Evolutionary conservation across 169 alveolate genomes (phyloP).

Genomic region (Cryptosporidium felis): DNA sequence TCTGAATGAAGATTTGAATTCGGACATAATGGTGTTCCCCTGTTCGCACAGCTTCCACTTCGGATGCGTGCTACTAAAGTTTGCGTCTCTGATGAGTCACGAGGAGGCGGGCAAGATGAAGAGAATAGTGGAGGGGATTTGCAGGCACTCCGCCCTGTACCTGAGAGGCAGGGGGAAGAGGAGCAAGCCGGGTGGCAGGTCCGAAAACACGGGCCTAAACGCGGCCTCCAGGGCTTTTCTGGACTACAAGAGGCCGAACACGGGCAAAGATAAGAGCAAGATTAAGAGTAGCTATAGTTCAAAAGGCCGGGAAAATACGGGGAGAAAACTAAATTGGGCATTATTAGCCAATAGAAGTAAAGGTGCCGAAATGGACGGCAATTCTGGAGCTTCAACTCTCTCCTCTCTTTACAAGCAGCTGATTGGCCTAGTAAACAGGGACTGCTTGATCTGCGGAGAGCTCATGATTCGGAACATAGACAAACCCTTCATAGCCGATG

Average conservation of each 20-base stretch:
- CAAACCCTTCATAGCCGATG: conserved; percentile 36
- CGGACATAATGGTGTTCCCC: conserved; percentile 33
- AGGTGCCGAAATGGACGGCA: too few relatives aligned
- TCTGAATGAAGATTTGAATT: conserved; percentile 12
- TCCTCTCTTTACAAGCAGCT: conserved; percentile 2
- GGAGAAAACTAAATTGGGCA: too few relatives aligned
- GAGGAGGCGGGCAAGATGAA: conserved; percentile 14
- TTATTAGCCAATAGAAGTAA: too few relatives aligned
- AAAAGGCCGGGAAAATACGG: too few relatives aligned
- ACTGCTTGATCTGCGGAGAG: conserved; percentile 60
- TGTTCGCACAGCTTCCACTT: conserved; percentile 63
- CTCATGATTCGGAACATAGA: conserved; percentile 36
- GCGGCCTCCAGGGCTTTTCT: too few relatives aligned
- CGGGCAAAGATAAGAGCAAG: too few relatives aligned
- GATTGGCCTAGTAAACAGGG: neutral
- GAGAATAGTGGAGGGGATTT: conserved; percentile 29
- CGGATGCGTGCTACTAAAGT: conserved; percentile 46
- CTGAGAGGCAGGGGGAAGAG: too few relatives aligned
- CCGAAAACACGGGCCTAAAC: too few relatives aligned
- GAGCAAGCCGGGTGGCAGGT: too few relatives aligned
- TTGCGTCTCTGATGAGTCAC: conserved; percentile 13
- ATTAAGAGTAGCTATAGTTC: too few relatives aligned
- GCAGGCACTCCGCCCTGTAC: conserved; percentile 6
- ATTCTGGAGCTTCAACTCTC: too few relatives aligned
- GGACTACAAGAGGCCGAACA: too few relatives aligned